A percentile compares a stretch with the other conserved stretches of the same genome.
Evolutionary conservation across 108 stramenopile genomes (phyloP).

Genomic region (Stephanodiscus minutulus): DNA sequence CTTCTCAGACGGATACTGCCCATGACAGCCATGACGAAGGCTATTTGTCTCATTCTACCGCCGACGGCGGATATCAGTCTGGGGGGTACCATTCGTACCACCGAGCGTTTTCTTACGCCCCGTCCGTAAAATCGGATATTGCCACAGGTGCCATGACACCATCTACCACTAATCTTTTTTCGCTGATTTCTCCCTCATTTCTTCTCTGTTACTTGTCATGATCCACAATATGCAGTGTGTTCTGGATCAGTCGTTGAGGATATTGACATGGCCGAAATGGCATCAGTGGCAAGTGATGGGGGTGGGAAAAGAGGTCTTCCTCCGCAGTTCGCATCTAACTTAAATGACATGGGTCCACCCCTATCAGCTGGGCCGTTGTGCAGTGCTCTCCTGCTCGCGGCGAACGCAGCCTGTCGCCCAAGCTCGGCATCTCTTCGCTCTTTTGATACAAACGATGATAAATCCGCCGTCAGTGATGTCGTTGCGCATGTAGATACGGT

Average conservation of each 20-base stretch:
- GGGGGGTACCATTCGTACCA: slow-evolving; percentile 13
- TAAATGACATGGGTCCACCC: slow-evolving; percentile 28
- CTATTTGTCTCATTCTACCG: slow-evolving; percentile 17
- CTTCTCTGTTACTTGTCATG: neutral
- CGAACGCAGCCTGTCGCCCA: slow-evolving; percentile 22
- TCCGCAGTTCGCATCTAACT: slow-evolving; percentile 16
- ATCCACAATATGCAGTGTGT: too few species aligned
- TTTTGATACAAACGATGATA: slow-evolving; percentile 12
- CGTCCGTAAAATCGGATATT: slow-evolving; percentile 8
- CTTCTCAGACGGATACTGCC: neutral
- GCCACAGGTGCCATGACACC: neutral
- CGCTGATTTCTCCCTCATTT: neutral
- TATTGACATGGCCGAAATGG: slow-evolving; percentile 18
- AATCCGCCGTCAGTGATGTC: slow-evolving; percentile 18
- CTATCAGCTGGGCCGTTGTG: neutral
- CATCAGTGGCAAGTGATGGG: slow-evolving; percentile 13
- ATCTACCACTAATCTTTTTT: too few species aligned
- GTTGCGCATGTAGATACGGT: slow-evolving; percentile 17
- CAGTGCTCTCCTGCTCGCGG: slow-evolving; percentile 9
- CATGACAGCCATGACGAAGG: slow-evolving; percentile 17
- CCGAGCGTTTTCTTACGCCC: neutral
- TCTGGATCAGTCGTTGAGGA: slow-evolving; percentile 9
- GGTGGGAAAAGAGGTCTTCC: neutral
- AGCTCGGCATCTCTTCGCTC: slow-evolving; percentile 19
- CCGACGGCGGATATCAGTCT: slow-evolving; percentile 16